Evolutionary conservation across 495 filamentous ascomycete genomes (phyloP).

Genomic region (Pyronema omphalodes): DNA sequence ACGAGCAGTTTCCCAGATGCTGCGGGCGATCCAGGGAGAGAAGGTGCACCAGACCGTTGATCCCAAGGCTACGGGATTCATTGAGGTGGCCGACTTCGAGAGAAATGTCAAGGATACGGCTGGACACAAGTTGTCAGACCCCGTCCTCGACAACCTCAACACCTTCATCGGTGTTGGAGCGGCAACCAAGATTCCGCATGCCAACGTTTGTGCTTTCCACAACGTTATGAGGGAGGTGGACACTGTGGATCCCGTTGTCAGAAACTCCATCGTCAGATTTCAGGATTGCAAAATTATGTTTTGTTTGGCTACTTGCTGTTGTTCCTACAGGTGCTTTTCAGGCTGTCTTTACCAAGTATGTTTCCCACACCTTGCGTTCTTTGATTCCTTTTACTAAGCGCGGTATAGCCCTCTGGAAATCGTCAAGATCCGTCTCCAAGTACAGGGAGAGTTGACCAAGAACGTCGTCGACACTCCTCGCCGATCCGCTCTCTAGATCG

Average conservation of each 20-base stretch:
- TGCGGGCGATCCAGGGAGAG: conserved; percentile 89
- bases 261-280: too few relatives aligned
- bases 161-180: conserved; percentile 88
- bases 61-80: conserved; percentile 84
- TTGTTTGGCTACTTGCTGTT: conserved; percentile 63
- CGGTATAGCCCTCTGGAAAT: too few relatives aligned
- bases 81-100: conserved; percentile 89
- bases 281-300: conserved; percentile 56
- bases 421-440: too few relatives aligned
- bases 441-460: too few relatives aligned
- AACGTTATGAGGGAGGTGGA: conserved; percentile 97
- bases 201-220: conserved; percentile 91
- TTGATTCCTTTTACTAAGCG: too few relatives aligned
- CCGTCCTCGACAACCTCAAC: conserved; percentile 77
- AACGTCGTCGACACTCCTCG: too few relatives aligned
- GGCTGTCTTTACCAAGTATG: too few relatives aligned
- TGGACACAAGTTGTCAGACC: conserved; percentile 93
- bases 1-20: conserved; percentile 96
- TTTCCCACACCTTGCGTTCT: too few relatives aligned
- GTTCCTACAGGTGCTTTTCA: conserved; percentile 83
- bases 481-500: conserved; percentile 99
- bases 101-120: conserved; percentile 85
- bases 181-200: conserved; percentile 86
- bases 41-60: conserved; percentile 90
- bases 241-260: conserved; percentile 73